These are phyloP conservation scores for Amylocarpus encephaloides DNA, from an alignment of 2,329 filamentous ascomycete species.

Conservation along the genomic window DNA sequence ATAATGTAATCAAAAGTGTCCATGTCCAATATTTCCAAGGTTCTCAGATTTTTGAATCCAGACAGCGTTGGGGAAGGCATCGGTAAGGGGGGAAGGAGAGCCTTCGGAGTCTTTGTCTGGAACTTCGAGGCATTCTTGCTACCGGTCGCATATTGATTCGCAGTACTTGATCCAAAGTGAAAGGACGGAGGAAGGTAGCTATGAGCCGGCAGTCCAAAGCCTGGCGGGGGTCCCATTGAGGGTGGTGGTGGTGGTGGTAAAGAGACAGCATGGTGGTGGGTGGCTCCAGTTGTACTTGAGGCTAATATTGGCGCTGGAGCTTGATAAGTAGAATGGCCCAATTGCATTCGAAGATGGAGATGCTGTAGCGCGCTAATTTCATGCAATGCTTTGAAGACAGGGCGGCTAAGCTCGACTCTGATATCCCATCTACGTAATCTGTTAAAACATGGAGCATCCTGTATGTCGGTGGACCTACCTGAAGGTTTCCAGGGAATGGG, in stretches of 20 bases:
- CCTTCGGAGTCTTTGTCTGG: slow-evolving; percentile 10
- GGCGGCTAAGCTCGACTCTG: slow-evolving; percentile 53
- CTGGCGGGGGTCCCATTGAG: slow-evolving; percentile 4
- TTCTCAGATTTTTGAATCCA: slow-evolving; percentile 49
- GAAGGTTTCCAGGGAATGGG: slow-evolving; percentile 50
- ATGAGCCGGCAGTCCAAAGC: slow-evolving; percentile 4
- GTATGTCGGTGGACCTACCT: slow-evolving; percentile 34
- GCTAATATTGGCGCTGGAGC: slow-evolving; percentile 39
- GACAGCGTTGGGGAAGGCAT: slow-evolving; percentile 44
- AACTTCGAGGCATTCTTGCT: slow-evolving; percentile 7
- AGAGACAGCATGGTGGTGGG: slow-evolving; percentile 2
- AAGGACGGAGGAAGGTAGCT: not conserved
- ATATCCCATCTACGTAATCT: slow-evolving; percentile 50
- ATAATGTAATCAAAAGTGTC: slow-evolving; percentile 49
- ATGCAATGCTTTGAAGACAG: slow-evolving; percentile 52
- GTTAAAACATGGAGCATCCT: not conserved
- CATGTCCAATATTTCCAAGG: slow-evolving; percentile 52
- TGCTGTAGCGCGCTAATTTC: slow-evolving; percentile 45
- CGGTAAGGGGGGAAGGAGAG: slow-evolving; percentile 1
- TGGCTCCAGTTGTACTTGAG: not conserved
- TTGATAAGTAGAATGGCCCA: slow-evolving; percentile 49
- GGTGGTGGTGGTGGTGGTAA: slow-evolving; percentile 6
- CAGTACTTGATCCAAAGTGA: slow-evolving; percentile 1
- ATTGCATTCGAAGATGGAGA: slow-evolving; percentile 53
- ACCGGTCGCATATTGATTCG: slow-evolving; percentile 4